phyloP scores from a whole-genome alignment of 192 early-diverging fungal genomes.

The Chytriomyces hyalinus region DNA sequence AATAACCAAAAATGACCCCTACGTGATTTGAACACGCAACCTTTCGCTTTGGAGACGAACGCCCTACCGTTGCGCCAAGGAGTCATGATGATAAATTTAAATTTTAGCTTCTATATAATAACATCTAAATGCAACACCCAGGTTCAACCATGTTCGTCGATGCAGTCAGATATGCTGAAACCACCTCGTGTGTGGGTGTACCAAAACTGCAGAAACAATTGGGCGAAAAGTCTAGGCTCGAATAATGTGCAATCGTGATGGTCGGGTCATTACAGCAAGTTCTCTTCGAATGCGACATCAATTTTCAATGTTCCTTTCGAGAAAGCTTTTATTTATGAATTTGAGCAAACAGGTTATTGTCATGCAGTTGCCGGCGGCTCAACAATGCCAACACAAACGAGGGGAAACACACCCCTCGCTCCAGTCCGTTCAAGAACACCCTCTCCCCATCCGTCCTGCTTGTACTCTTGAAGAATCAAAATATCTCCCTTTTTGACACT shows the following conservation, averaged over 20 bases:
- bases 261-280: not conserved
- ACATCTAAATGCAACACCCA: not conserved
- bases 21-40: conserved; percentile 47
- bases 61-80: conserved; percentile 48
- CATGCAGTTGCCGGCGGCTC: not conserved
- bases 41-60: conserved; percentile 51
- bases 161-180: not conserved
- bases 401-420: conserved; percentile 8
- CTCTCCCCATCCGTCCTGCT: conserved; percentile 18
- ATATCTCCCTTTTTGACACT: conserved; percentile 2
- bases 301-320: not conserved
- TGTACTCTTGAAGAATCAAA: not conserved
- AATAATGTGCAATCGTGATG: not conserved
- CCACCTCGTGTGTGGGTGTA: not conserved
- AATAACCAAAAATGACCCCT: conserved; percentile 31
- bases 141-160: not conserved
- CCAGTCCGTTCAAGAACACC: conserved; percentile 1
- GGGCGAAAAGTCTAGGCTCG: not conserved
- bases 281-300: not conserved
- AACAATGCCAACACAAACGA: conserved; percentile 6
- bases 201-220: not conserved
- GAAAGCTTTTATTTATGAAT: not conserved
- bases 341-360: not conserved
- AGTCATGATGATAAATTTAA: no score
- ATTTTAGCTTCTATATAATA: not conserved